A percentile compares a stretch with the other conserved stretches of the same genome.
Conservation (phyloP, 768 basidiomycete genomes). For the Mycena galericulata region DNA sequence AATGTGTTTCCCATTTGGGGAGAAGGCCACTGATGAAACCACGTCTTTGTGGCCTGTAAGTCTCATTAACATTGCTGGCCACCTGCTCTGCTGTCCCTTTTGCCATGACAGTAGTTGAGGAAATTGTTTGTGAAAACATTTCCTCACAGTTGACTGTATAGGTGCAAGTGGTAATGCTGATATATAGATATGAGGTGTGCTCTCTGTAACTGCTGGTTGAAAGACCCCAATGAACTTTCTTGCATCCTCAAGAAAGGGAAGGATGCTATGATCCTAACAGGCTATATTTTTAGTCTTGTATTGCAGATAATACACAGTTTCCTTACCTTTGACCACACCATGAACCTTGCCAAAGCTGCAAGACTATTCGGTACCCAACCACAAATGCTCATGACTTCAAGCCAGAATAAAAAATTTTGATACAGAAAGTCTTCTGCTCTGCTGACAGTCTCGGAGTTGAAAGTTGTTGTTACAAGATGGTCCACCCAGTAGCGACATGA, state of each 20-base stretch:
- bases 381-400: constrained; percentile 10
- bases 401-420: constrained; percentile 14
- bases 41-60: background rate
- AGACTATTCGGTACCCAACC: background rate
- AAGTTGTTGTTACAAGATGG: background rate
- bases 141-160: background rate
- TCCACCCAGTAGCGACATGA: constrained; percentile 4
- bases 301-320: background rate
- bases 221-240: constrained; percentile 10
- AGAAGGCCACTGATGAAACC: background rate
- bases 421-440: background rate
- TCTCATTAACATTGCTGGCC: constrained; percentile 1
- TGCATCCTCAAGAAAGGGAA: background rate
- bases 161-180: constrained; percentile 10
- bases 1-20: too few species aligned
- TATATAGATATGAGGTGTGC: constrained; percentile 15
- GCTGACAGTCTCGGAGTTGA: background rate
- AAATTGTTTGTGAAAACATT: background rate
- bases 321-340: constrained; percentile 10
- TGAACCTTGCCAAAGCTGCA: background rate
- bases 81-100: background rate
- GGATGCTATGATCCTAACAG: background rate
- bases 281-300: background rate
- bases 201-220: background rate
- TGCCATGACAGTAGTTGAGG: background rate